Conservation (phyloP, 805 yeast genomes). For the Wickerhamomyces chaumierensis region DNA sequence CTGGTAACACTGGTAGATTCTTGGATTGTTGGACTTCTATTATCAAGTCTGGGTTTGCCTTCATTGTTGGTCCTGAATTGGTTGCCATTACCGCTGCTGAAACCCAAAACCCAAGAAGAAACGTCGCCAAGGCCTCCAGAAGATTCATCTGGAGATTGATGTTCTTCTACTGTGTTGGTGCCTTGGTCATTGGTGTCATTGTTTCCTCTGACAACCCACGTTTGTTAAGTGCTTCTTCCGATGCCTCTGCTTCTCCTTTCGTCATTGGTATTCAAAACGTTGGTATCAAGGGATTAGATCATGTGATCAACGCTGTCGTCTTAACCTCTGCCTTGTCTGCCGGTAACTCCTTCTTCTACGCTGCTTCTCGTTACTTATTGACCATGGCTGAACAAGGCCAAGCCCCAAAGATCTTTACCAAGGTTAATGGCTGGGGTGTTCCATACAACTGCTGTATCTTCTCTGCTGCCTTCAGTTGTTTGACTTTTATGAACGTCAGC, state of each 20-base stretch:
- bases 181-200: slow-evolving; percentile 57
- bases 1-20: slow-evolving; percentile 51
- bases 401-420: slow-evolving; percentile 62
- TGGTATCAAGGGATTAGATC: slow-evolving; percentile 56
- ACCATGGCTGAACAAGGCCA: slow-evolving; percentile 63
- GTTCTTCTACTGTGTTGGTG: slow-evolving; percentile 55
- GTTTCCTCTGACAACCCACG: slow-evolving; percentile 49
- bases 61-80: slow-evolving; percentile 54
- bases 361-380: slow-evolving; percentile 63
- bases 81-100: slow-evolving; percentile 48
- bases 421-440: slow-evolving; percentile 58
- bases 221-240: slow-evolving; percentile 39
- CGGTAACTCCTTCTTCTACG: slow-evolving; percentile 69
- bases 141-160: slow-evolving; percentile 44
- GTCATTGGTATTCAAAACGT: slow-evolving; percentile 70
- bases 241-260: slow-evolving; percentile 67
- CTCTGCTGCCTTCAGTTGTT: slow-evolving; percentile 33
- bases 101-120: slow-evolving; percentile 45
- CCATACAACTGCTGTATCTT: slow-evolving; percentile 43
- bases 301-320: slow-evolving; percentile 69
- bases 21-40: slow-evolving; percentile 55
- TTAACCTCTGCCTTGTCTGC: slow-evolving; percentile 74
- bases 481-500: slow-evolving; percentile 63
- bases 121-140: slow-evolving; percentile 48
- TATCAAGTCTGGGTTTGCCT: slow-evolving; percentile 58